Evolutionary conservation across 768 basidiomycete species (phyloP).

Genomic region (Candolleomyces eurysporus): DNA sequence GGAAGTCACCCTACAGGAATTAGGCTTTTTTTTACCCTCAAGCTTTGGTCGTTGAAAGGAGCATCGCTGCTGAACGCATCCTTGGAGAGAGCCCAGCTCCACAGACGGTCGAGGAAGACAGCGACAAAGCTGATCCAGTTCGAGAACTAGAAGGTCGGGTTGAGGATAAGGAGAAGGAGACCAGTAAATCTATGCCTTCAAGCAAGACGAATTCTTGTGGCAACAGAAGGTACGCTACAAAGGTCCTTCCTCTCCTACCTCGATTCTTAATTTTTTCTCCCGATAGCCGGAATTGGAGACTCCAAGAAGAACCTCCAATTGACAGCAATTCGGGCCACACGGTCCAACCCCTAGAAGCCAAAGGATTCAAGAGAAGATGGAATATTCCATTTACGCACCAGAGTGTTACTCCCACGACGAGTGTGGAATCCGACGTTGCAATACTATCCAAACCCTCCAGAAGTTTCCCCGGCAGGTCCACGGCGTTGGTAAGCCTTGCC

Average conservation of each 20-base stretch:
- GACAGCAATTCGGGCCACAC: no score
- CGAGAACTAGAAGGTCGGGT: slow-evolving; percentile 20
- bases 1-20: slow-evolving; percentile 92
- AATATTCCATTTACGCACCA: no score
- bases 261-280: not conserved
- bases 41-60: slow-evolving; percentile 85
- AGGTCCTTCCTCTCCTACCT: slow-evolving; percentile 5
- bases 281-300: slow-evolving; percentile 89
- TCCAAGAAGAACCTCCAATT: slow-evolving; percentile 78
- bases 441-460: no score
- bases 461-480: no score
- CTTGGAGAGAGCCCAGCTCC: slow-evolving; percentile 59
- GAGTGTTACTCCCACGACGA: no score
- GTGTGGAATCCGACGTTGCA: no score
- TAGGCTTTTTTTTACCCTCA: slow-evolving; percentile 97
- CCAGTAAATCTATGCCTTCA: slow-evolving; percentile 50
- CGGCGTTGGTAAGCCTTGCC: no score
- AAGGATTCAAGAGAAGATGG: no score
- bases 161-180: slow-evolving; percentile 20
- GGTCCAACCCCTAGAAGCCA: no score
- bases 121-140: slow-evolving; percentile 22
- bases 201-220: slow-evolving; percentile 82
- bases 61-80: slow-evolving; percentile 76
- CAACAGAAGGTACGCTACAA: slow-evolving; percentile 72
- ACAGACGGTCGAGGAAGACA: slow-evolving; percentile 50